Percentiles rank a stretch among this genome's conserved stretches.
Evolutionary conservation across 1,284 basidiomycete genomes (phyloP).

Genomic region (Fomitiporia mediterranea): DNA sequence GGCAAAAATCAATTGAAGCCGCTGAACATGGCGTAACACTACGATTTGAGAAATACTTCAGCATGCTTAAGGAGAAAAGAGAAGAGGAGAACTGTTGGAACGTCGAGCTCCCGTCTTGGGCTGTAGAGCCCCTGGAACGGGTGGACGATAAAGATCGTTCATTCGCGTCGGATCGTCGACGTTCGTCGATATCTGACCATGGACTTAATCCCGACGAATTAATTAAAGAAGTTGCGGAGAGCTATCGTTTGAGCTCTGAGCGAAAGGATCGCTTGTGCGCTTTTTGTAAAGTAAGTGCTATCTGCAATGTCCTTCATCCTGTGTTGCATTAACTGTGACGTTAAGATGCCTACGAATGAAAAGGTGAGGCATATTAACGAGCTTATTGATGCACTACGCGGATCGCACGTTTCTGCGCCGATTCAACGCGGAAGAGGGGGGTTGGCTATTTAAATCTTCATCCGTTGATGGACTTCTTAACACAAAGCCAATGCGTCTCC

Average conservation of each 20-base stretch:
- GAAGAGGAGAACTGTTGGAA: constrained; percentile 14
- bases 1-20: constrained; percentile 48
- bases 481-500: too few species aligned
- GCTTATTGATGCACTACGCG: constrained; percentile 27
- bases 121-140: background rate
- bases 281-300: constrained; percentile 45
- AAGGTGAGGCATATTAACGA: constrained; percentile 39
- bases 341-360: constrained; percentile 48
- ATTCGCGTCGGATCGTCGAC: background rate
- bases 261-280: constrained; percentile 41
- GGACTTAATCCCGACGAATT: constrained; percentile 19
- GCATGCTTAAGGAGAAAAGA: constrained; percentile 27
- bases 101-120: constrained; percentile 12
- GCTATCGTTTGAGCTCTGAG: constrained; percentile 35
- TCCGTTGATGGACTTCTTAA: too few species aligned
- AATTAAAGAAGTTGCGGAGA: constrained; percentile 43
- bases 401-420: background rate
- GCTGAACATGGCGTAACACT: constrained; percentile 43
- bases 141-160: background rate
- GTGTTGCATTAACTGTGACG: background rate
- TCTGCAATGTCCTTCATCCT: constrained; percentile 1
- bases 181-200: constrained; percentile 1
- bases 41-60: constrained; percentile 47
- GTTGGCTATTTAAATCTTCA: too few species aligned
- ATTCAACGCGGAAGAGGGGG: too few species aligned